Percentiles rank a stretch among this genome's conserved stretches.
These are phyloP conservation scores for Fusarium sp. DNA, from an alignment of 2,329 filamentous ascomycete species.

Conservation along the genomic window DNA sequence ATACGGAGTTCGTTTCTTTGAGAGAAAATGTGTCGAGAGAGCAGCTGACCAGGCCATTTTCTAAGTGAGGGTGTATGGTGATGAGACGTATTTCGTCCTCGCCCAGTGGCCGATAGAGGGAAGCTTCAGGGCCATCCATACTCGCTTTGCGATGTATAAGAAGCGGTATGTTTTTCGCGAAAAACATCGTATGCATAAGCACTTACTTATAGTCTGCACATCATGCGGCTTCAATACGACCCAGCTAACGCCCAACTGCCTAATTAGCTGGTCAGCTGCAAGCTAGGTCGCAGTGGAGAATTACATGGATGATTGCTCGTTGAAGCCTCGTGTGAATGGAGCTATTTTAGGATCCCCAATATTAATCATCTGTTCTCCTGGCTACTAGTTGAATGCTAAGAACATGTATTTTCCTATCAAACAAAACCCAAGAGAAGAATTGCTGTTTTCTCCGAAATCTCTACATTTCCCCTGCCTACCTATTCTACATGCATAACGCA, in stretches of 20 bases:
- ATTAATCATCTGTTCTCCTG: neutral
- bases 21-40: slow-evolving; percentile 16
- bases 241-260: neutral
- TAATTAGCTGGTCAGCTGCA: neutral
- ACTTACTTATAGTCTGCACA: neutral
- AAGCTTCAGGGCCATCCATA: neutral
- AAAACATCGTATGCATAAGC: neutral
- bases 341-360: neutral
- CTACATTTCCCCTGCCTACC: neutral
- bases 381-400: neutral
- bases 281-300: neutral
- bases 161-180: neutral
- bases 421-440: neutral
- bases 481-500: neutral
- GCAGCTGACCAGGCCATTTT: slow-evolving; percentile 5
- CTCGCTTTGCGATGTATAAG: neutral
- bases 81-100: slow-evolving; percentile 15
- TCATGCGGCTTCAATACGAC: neutral
- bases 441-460: neutral
- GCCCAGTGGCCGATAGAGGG: slow-evolving; percentile 5
- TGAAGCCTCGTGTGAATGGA: neutral
- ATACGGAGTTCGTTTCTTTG: neutral
- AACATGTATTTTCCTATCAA: neutral
- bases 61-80: slow-evolving; percentile 1
- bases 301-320: neutral